Base-by-base conservation (phyloP, 225 moss, liverwort and hornwort species). In the Rhytidiadelphus loreus region DNA sequence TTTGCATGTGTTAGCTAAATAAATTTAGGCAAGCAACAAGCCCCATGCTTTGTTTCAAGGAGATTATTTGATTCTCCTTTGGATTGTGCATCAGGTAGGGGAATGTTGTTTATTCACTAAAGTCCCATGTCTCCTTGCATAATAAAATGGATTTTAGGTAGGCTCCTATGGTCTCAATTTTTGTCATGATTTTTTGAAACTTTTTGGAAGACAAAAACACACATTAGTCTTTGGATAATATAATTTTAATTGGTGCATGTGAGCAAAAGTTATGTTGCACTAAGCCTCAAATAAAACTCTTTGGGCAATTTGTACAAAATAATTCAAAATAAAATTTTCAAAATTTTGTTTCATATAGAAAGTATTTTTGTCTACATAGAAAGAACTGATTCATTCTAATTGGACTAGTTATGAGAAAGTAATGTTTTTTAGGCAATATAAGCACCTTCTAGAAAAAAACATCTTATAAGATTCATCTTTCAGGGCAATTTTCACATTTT, bases 31-130 rank as follows among this genome's bases (percentile, higher is more conserved):
- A 35, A 52, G 8, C 52, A 52, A 76, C 0, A 76, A 22, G 22
- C 4, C 2, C 7, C 5, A 75, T 21, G 4, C 8, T 1, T 1
- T 4, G 1, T 1, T 48, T 19, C 0, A 30, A 12, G 0, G 20
- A 74, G 48, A 48, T 48, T 74, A 5, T 32, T 9, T 72, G 17
- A 30, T 19, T 48, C 0, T 48, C 11, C 7, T 46, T 71, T 29
- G 0, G 1, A 0, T 46, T 72, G 3, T 29, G 2, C 3, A 1
- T 0, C 0, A 9, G 0, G 4, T 16, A 71, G 26, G 4, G 22
- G 5, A 43, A 16, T 8, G 9, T 43, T 1, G 0, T 46, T 46
- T 7, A 41, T 5, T 4, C 1, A 4, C 3, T 24, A 41, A 14
- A 41, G 5, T 41, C 26, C 16, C 43, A 25, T 25, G 7, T 13